Evolutionary conservation across 495 filamentous ascomycete species (phyloP).

Genomic region (Pseudevernia furfuracea): DNA sequence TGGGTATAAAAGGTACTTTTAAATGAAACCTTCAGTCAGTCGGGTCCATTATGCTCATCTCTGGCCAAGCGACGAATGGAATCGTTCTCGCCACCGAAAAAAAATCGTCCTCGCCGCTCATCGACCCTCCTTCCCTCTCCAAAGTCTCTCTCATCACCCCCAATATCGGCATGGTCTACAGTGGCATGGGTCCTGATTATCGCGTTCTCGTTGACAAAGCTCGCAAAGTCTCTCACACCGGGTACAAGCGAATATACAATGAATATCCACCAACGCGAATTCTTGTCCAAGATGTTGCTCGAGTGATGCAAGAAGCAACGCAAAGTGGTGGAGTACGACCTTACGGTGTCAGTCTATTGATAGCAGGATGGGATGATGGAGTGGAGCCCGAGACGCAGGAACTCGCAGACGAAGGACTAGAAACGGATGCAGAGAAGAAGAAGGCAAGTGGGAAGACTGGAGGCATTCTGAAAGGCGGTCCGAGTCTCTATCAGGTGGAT

Average conservation of each 20-base stretch:
- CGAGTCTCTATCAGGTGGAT: slow-evolving; percentile 97
- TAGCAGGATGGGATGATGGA: slow-evolving; percentile 97
- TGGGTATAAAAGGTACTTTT: slow-evolving; percentile 87
- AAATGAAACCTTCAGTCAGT: neutral
- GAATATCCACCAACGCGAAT: slow-evolving; percentile 98
- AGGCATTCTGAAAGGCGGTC: slow-evolving; percentile 89
- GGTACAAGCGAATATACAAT: slow-evolving; percentile 99
- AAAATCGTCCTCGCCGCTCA: slow-evolving; percentile 94
- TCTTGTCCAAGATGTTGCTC: slow-evolving; percentile 95
- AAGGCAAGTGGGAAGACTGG: slow-evolving; percentile 70
- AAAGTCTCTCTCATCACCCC: slow-evolving; percentile 98
- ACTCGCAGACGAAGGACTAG: slow-evolving; percentile 35
- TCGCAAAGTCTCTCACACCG: slow-evolving; percentile 96
- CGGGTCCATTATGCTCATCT: neutral
- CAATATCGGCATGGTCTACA: slow-evolving; percentile 99
- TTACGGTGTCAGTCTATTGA: slow-evolving; percentile 92
- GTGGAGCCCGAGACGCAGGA: slow-evolving; percentile 68
- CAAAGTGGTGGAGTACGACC: slow-evolving; percentile 95
- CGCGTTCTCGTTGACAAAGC: slow-evolving; percentile 94
- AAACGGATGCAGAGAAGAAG: slow-evolving; percentile 59
- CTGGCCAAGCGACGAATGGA: slow-evolving; percentile 78
- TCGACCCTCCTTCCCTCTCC: slow-evolving; percentile 86
- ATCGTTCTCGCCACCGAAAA: slow-evolving; percentile 99
- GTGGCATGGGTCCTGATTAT: slow-evolving; percentile 98
- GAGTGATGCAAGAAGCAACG: slow-evolving; percentile 97